These are phyloP conservation scores for Coemansia furcata DNA, from an alignment of 192 early-diverging fungal species.

Conservation along the genomic window DNA sequence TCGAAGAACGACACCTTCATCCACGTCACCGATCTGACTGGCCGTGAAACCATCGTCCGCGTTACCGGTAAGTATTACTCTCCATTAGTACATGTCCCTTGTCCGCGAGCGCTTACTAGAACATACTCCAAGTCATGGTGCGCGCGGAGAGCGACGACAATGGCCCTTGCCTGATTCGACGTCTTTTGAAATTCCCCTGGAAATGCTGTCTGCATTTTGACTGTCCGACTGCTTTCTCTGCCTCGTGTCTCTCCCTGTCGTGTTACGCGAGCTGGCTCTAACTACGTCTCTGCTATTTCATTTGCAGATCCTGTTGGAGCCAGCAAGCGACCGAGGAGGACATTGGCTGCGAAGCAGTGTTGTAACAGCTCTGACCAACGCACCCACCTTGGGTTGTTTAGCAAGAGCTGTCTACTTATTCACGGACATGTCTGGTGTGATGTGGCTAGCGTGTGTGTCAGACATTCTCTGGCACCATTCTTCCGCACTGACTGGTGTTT, in stretches of 20 bases:
- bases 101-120: constrained; percentile 6
- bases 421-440: constrained; percentile 8
- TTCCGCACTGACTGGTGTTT: constrained; percentile 20
- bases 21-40: constrained; percentile 99
- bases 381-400: not conserved
- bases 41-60: constrained; percentile 98
- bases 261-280: constrained; percentile 8
- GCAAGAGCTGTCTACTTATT: not conserved
- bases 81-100: not conserved
- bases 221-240: not conserved
- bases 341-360: not conserved
- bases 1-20: constrained; percentile 99
- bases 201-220: constrained; percentile 35
- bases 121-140: not conserved
- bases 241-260: not conserved
- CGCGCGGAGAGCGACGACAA: constrained; percentile 13
- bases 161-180: not conserved
- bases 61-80: constrained; percentile 80
- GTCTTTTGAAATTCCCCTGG: constrained; percentile 54
- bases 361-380: not conserved
- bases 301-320: not conserved
- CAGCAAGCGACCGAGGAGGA: not conserved
- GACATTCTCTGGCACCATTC: not conserved
- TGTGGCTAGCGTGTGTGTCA: not conserved
- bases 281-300: not conserved